Evolutionary conservation across 208 protist species (phyloP).

Genomic region (Trypanosoma caninum): DNA sequence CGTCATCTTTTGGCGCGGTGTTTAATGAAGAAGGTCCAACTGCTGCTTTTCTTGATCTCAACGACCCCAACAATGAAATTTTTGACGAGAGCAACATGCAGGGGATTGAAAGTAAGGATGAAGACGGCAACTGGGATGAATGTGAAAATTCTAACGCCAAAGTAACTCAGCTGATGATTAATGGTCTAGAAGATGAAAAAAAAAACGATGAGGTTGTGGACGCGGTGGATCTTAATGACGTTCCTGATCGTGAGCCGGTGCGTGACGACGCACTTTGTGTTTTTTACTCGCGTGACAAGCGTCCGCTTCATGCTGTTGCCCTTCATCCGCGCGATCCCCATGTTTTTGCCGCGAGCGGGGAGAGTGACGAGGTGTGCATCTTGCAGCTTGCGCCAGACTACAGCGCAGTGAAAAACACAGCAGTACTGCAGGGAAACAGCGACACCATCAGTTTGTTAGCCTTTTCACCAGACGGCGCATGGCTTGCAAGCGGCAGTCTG

Average conservation of each 20-base stretch:
- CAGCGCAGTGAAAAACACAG: slow-evolving; percentile 9
- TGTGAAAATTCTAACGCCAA: neutral
- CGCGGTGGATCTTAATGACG: slow-evolving; percentile 72
- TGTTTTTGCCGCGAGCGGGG: slow-evolving; percentile 60
- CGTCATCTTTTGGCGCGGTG: too few species aligned
- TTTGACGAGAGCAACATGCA: slow-evolving; percentile 50
- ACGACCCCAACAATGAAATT: slow-evolving; percentile 78
- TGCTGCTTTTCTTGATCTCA: slow-evolving; percentile 80
- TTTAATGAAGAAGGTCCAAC: slow-evolving; percentile 47
- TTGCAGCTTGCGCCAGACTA: slow-evolving; percentile 18
- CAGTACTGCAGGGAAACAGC: slow-evolving; percentile 56
- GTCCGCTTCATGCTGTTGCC: slow-evolving; percentile 64
- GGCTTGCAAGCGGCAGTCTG: slow-evolving; percentile 71
- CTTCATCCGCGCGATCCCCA: slow-evolving; percentile 36
- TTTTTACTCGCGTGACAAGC: slow-evolving; percentile 40
- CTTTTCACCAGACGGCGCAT: slow-evolving; percentile 79
- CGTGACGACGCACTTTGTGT: slow-evolving; percentile 72
- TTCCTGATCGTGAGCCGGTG: slow-evolving; percentile 70
- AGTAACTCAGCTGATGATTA: neutral
- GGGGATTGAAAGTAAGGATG: slow-evolving; percentile 21
- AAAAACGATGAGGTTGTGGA: slow-evolving; percentile 2
- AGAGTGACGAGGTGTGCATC: slow-evolving; percentile 78
- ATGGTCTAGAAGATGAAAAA: slow-evolving; percentile 11
- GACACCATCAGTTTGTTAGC: slow-evolving; percentile 78
- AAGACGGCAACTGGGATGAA: slow-evolving; percentile 5